Evolutionary conservation across 2,329 filamentous ascomycete genomes (phyloP), one percentile per base, ranked within the genome.

Genomic region (Paracoccidioides brasiliensis): DNA sequence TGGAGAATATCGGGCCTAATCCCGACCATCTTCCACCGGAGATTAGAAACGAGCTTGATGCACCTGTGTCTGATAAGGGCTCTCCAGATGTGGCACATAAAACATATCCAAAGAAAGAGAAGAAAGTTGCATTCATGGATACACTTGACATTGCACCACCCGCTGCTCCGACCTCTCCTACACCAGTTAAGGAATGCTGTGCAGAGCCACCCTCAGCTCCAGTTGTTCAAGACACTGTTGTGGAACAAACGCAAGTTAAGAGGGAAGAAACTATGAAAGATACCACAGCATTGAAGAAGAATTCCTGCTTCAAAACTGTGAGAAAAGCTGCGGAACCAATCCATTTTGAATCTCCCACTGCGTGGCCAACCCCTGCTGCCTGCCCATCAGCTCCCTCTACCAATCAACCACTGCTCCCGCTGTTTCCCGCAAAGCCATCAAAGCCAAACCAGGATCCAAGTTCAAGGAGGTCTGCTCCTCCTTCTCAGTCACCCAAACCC

Each of bases 71-170:
- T 64, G 52, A 56, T 51, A 55, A 57, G 22, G 54, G 51, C 37
- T 56, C 58, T 30, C 37, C 56, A 12, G 52, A 54, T n/a, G 35
- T 52, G 5, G 53, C 56, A 28, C 57, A 58, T 8, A 62, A 62
- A 46, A 66, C 67, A 53, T 68, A 68, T 42, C 55, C 64, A 7
- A 69, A 68, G 65, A 33, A 64, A 46, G 80, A 78, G 66, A 95
- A 93, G 72, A 84, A 80, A 14, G 90, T 95, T 32, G 81, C 85
- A n/a, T 95, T 95, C 69, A 84, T 89, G 2, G 74, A 83, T 38
- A 76, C 78, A 5, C 73, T 95, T 38, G 87, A 93, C 62, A 82
- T 94, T 59, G 84, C 86, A 35, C 74, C 72, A 49, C 61, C 72
- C 38, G 59, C 15, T 42, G 10, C 62, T 43, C 59, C 51, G 32